Evolutionary conservation across 306 rosid species (phyloP).

Genomic region (Senna tora): DNA sequence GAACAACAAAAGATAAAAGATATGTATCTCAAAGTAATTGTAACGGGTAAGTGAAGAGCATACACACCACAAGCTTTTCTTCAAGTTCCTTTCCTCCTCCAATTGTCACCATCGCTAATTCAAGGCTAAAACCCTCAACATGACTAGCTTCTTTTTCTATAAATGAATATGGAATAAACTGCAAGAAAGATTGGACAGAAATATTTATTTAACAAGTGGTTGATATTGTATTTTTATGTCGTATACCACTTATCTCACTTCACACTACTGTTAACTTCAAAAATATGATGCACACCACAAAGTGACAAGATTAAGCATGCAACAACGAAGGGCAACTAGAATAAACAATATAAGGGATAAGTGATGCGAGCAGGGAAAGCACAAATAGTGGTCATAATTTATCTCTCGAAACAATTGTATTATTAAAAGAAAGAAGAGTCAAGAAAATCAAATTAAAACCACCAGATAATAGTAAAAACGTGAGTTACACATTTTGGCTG

Average conservation of each 20-base stretch:
- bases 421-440: too few relatives aligned
- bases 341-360: neutral
- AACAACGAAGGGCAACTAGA: neutral
- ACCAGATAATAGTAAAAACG: too few relatives aligned
- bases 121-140: conserved; percentile 96
- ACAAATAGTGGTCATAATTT: too few relatives aligned
- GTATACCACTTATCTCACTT: conserved; percentile 13
- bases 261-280: conserved; percentile 1
- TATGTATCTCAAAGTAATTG: neutral
- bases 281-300: neutral
- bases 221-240: neutral
- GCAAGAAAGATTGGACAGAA: conserved; percentile 39
- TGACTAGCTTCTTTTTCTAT: conserved; percentile 99
- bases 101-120: conserved; percentile 84
- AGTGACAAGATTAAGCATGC: neutral
- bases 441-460: too few relatives aligned
- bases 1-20: neutral
- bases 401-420: too few relatives aligned
- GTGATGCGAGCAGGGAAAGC: too few relatives aligned
- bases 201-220: conserved; percentile 24
- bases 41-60: conserved; percentile 14
- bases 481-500: too few relatives aligned
- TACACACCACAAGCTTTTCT: conserved; percentile 91
- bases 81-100: conserved; percentile 99
- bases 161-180: conserved; percentile 94